phyloP scores from a whole-genome alignment of 345 rosid species.

The Salix exigua region DNA sequence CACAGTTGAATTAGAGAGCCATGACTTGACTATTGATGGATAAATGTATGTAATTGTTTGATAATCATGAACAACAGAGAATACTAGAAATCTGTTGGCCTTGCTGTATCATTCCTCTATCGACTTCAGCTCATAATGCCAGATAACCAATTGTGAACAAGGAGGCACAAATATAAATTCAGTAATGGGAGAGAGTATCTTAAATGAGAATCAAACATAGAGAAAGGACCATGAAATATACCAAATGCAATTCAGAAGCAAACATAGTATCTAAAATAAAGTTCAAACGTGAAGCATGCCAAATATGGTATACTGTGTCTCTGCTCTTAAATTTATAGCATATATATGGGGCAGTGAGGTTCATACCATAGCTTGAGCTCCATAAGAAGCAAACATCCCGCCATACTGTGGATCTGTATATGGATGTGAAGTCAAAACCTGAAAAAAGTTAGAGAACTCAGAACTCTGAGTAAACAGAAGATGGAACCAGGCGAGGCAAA shows the following conservation, averaged over 20 bases:
- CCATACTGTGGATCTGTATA: slow-evolving; percentile 47
- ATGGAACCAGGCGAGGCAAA: not conserved
- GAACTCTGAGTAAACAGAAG: not conserved
- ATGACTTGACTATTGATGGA: not conserved
- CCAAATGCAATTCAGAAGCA: not conserved
- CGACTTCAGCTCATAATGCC: not conserved
- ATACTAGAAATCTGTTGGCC: not conserved
- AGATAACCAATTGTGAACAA: not conserved
- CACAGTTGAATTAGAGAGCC: not conserved
- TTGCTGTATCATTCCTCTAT: not conserved
- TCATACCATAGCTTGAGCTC: slow-evolving; percentile 52
- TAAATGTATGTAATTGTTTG: not conserved
- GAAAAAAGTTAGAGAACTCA: slow-evolving; percentile 18
- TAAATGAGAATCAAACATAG: not conserved
- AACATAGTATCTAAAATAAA: not conserved
- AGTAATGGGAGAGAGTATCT: not conserved
- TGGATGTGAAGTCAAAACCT: slow-evolving; percentile 55
- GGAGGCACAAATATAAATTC: not conserved
- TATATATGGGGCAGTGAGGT: not conserved
- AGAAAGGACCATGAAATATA: not conserved
- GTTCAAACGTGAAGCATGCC: not conserved
- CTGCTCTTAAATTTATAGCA: not conserved
- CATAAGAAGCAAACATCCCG: slow-evolving; percentile 41
- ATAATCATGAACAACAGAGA: not conserved
- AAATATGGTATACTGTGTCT: not conserved